Conservation (phyloP, 257 asterid species). For the Primulina eburnea region DNA sequence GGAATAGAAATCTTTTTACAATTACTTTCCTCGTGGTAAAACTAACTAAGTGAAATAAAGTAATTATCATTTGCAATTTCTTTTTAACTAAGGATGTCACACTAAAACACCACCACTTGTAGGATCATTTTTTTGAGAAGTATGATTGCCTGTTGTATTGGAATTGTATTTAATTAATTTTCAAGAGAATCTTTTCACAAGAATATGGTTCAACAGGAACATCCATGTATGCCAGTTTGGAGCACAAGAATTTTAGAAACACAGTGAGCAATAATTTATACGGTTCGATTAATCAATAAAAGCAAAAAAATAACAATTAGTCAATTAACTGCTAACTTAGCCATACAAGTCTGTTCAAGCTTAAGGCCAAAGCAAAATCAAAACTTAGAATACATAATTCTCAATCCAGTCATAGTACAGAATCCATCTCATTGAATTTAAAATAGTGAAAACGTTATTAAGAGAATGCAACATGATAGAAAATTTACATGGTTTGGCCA, state of each 20-base stretch:
- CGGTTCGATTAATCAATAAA: slow-evolving; percentile 4
- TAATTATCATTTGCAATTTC: neutral
- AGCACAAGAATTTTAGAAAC: neutral
- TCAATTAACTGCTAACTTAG: neutral
- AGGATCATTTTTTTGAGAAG: neutral
- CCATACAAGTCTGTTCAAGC: neutral
- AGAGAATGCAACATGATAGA: neutral
- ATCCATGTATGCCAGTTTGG: neutral
- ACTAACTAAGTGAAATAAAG: neutral
- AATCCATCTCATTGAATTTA: slow-evolving; percentile 2
- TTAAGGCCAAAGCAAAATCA: slow-evolving; percentile 14
- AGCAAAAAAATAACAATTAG: neutral
- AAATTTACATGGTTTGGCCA: neutral
- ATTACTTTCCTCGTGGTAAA: neutral
- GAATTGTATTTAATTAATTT: too few species aligned
- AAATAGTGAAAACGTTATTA: too few species aligned
- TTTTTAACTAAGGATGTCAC: neutral
- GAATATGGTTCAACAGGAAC: neutral
- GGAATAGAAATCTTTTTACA: neutral
- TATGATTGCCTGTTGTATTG: too few species aligned
- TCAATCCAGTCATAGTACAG: neutral
- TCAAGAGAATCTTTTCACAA: neutral
- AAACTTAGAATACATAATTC: neutral
- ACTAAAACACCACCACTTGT: neutral
- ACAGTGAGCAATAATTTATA: neutral